Percentiles rank a stretch among this genome's conserved stretches.
These are phyloP conservation scores for Neoboletus subvelutipes DNA, from an alignment of 768 basidiomycete genomes.

Conservation along the genomic window DNA sequence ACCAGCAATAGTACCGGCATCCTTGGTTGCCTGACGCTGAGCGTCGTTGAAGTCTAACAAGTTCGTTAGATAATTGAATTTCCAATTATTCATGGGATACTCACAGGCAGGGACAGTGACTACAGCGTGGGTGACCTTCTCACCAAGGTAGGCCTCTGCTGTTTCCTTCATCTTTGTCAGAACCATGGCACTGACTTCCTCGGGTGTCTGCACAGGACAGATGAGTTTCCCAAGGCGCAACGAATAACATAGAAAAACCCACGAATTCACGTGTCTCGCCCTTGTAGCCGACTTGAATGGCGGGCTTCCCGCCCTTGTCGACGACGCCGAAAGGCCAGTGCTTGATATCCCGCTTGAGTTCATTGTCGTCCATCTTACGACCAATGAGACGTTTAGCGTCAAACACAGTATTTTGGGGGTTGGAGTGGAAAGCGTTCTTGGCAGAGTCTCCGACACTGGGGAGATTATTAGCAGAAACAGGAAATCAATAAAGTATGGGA, in stretches of 20 bases:
- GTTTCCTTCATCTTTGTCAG: constrained; percentile 99
- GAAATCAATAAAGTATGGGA: neutral
- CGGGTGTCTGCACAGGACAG: constrained; percentile 62
- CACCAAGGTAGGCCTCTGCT: constrained; percentile 95
- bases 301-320: constrained; percentile 80
- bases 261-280: constrained; percentile 82
- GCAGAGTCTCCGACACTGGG: constrained; percentile 84
- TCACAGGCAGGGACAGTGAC: constrained; percentile 95
- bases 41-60: constrained; percentile 97
- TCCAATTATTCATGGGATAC: constrained; percentile 24
- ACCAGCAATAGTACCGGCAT: constrained; percentile 93
- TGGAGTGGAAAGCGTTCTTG: constrained; percentile 92
- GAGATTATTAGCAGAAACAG: neutral
- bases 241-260: constrained; percentile 32
- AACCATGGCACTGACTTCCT: constrained; percentile 96
- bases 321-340: constrained; percentile 88
- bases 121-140: constrained; percentile 95
- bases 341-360: constrained; percentile 80
- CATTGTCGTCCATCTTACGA: constrained; percentile 76
- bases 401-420: constrained; percentile 93
- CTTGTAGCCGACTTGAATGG: constrained; percentile 75
- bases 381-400: constrained; percentile 97
- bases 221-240: neutral
- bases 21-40: constrained; percentile 98
- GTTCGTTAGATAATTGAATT: neutral